phyloP scores from a whole-genome alignment of 805 yeast species.

The Sugiyamaella boreocaroliniensis region DNA sequence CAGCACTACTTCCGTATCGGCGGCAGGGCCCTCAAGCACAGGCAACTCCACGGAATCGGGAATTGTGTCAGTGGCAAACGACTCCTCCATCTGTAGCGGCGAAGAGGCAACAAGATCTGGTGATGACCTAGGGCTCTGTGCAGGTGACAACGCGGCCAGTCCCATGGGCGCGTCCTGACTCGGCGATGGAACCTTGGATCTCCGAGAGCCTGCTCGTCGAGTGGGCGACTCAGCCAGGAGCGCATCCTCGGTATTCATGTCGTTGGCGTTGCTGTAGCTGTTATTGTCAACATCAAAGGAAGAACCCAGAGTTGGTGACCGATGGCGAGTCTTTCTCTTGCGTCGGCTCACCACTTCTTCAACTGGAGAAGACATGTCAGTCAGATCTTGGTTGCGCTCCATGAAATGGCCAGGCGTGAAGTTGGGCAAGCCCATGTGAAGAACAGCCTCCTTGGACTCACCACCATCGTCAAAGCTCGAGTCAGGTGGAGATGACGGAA shows the following conservation, averaged over 20 bases:
- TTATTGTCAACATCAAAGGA: background rate
- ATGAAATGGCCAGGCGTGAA: background rate
- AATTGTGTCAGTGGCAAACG: background rate
- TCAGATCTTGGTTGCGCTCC: background rate
- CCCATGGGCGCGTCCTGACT: too few species aligned
- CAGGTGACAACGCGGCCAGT: background rate
- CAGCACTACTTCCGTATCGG: background rate
- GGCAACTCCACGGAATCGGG: background rate
- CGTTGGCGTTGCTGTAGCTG: too few species aligned
- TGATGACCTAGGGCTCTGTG: background rate
- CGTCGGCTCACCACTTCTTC: conserved; percentile 1
- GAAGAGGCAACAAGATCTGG: background rate
- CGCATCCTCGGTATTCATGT: too few species aligned
- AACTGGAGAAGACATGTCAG: background rate
- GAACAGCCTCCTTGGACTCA: background rate
- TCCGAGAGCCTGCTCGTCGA: too few species aligned
- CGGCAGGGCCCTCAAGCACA: background rate
- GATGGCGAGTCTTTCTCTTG: background rate
- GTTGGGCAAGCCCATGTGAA: background rate
- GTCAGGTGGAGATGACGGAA: background rate
- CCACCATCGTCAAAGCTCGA: background rate
- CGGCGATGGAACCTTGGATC: too few species aligned
- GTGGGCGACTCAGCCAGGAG: too few species aligned
- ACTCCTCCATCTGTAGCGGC: background rate
- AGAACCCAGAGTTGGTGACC: background rate